Conservation (phyloP, 2,329 filamentous ascomycete genomes). For the Fusarium pilosicola region DNA sequence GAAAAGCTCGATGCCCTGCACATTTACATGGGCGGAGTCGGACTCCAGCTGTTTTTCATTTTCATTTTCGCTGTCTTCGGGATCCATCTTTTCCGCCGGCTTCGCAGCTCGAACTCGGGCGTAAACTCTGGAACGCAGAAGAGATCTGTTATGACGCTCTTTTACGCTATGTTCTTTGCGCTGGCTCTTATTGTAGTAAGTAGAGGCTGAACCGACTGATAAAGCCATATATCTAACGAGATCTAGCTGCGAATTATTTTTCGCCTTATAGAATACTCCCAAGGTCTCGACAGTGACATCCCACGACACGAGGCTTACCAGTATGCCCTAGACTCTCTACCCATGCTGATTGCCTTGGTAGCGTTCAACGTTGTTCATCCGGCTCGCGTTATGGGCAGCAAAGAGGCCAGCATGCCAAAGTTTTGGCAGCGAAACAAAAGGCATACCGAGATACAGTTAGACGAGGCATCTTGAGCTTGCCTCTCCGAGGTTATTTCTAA, state of each 20-base stretch:
- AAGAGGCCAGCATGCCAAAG: background rate
- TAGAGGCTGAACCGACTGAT: fast-evolving
- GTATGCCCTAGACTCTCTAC: background rate
- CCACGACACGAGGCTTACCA: background rate
- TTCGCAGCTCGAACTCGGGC: background rate
- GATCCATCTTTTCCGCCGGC: background rate
- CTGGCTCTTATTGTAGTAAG: background rate
- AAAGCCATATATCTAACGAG: fast-evolving
- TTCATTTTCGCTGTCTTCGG: background rate
- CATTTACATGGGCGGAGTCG: background rate
- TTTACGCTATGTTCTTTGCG: background rate
- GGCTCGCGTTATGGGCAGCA: background rate
- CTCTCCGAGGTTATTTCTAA: fast-evolving
- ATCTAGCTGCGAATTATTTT: background rate
- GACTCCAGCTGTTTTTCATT: background rate
- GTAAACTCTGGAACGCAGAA: background rate
- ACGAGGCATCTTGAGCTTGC: background rate
- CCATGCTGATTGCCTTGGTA: background rate
- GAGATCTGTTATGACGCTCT: background rate
- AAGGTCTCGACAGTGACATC: background rate
- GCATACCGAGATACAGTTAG: background rate
- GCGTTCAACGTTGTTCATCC: background rate
- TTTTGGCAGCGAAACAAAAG: background rate
- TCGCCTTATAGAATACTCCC: background rate
- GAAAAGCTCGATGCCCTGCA: background rate